Evolutionary conservation across 2,329 filamentous ascomycete species (phyloP), one percentile per base, ranked within the genome.

Genomic region (Teratosphaeria nubilosa): DNA sequence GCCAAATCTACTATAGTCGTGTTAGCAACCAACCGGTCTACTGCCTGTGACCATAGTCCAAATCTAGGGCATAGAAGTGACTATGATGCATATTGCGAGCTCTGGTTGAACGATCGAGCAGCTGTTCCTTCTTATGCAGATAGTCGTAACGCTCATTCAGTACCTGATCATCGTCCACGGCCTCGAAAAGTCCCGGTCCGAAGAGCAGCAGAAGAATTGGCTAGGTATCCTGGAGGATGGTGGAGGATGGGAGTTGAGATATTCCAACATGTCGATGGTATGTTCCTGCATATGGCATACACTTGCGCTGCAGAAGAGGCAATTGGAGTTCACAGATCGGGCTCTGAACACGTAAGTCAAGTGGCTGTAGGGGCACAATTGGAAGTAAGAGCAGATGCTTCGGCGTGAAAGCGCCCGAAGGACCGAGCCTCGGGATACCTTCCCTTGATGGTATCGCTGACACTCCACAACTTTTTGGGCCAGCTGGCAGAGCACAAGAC

Each of bases 221-320:
- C 66, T 10, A 79, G 67, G 59, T 74, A 78, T 20, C 63, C 25
- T n/a, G 76, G 76, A 2, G 66, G 69, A 32, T 68, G 60, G 11
- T n/a, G 76, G 76, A 2, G 66, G 69, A 32, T 68, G 60, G 11
- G 65, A 65, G 2, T 69, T 60, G 16, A 77, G 63, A 3, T 59
- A 58, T 56, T 80, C 77, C 3, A 80, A 72, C 53, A 72, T 69
- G 75, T 48, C 67, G 72, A 62, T 80, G 80, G 66, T 80, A 80
- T n/a, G 9, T 77, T 78, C 55, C 72, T 71, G 64, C 80, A 80
- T 3, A 80, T 69, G 62, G 74, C 75, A 62, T 75, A 70, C 58
- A 72, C 75, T 62, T 77, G 74, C 57, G 24, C 60, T 63, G 63
- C 75, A 77, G 60, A 77, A 66, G 22, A 77, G 66, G 6, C 72